Conservation (phyloP, 768 basidiomycete genomes). For the Suillus luteus region DNA sequence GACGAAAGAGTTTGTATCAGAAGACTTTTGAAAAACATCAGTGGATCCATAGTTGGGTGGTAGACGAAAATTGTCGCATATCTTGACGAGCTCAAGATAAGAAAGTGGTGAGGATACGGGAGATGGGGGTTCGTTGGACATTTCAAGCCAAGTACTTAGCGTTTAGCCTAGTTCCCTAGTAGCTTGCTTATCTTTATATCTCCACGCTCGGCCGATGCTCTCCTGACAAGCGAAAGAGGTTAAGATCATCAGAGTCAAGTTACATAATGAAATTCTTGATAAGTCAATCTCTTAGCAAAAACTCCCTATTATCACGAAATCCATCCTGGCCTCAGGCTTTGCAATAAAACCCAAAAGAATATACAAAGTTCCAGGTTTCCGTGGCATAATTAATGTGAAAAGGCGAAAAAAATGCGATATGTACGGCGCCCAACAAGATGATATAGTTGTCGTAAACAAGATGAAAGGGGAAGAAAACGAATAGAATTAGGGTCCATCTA, state of each 20-base stretch:
- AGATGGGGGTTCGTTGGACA: slow-evolving; percentile 7
- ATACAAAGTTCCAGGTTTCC: slow-evolving; percentile 10
- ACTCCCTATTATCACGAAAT: neutral
- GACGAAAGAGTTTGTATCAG: slow-evolving; percentile 47
- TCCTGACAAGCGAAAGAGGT: no score
- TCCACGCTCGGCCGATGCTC: neutral
- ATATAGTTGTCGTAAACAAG: slow-evolving; percentile 7
- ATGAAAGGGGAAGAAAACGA: neutral
- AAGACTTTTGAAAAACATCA: slow-evolving; percentile 28
- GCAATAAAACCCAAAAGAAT: slow-evolving; percentile 6
- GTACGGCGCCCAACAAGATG: neutral
- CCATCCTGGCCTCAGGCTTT: slow-evolving; percentile 1
- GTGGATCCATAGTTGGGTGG: slow-evolving; percentile 30
- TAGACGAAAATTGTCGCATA: slow-evolving; percentile 70
- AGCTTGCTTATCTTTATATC: neutral
- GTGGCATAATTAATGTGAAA: slow-evolving; percentile 7
- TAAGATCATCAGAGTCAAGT: no score
- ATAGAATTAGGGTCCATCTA: slow-evolving; percentile 3
- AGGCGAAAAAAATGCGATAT: neutral
- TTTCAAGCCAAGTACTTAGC: neutral
- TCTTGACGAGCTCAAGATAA: slow-evolving; percentile 64
- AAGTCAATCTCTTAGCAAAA: no score
- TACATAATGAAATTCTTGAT: no score
- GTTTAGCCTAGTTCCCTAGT: no score
- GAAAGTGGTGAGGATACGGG: slow-evolving; percentile 25